Evolutionary conservation across 2,329 filamentous ascomycete species (phyloP).

Genomic region (Fusarium acutatum): DNA sequence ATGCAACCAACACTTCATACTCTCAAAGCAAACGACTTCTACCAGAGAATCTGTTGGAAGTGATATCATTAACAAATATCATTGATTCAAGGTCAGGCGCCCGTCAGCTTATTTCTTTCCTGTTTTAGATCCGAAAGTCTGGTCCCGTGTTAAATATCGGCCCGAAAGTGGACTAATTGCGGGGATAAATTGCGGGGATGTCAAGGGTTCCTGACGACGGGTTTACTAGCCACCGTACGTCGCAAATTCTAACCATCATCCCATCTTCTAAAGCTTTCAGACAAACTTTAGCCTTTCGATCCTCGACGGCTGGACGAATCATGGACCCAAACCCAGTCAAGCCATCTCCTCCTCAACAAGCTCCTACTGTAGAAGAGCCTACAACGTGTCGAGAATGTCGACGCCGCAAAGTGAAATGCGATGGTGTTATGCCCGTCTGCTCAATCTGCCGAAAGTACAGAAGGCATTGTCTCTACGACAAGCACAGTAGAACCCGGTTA

Average conservation of each 20-base stretch:
- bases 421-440: slow-evolving; percentile 29
- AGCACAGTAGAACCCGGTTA: slow-evolving; percentile 23
- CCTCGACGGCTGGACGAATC: not conserved
- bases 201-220: not conserved
- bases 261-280: not conserved
- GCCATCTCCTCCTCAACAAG: not conserved
- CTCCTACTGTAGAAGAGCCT: slow-evolving; percentile 9
- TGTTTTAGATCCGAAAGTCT: not conserved
- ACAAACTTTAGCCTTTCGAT: not conserved
- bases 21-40: too few relatives aligned
- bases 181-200: slow-evolving; percentile 20
- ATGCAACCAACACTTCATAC: too few relatives aligned
- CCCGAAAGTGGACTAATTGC: slow-evolving; percentile 7
- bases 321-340: slow-evolving; percentile 2
- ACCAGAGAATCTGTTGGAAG: not conserved
- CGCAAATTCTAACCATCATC: slow-evolving; percentile 13
- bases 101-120: not conserved
- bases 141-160: slow-evolving; percentile 18
- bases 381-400: slow-evolving; percentile 29
- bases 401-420: slow-evolving; percentile 29
- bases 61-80: not conserved
- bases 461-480: slow-evolving; percentile 26
- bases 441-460: slow-evolving; percentile 25
- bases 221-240: not conserved
- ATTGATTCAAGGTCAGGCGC: not conserved